These are phyloP conservation scores for Penicillium vulpinum DNA, from an alignment of 2,329 filamentous ascomycete genomes.

Conservation along the genomic window DNA sequence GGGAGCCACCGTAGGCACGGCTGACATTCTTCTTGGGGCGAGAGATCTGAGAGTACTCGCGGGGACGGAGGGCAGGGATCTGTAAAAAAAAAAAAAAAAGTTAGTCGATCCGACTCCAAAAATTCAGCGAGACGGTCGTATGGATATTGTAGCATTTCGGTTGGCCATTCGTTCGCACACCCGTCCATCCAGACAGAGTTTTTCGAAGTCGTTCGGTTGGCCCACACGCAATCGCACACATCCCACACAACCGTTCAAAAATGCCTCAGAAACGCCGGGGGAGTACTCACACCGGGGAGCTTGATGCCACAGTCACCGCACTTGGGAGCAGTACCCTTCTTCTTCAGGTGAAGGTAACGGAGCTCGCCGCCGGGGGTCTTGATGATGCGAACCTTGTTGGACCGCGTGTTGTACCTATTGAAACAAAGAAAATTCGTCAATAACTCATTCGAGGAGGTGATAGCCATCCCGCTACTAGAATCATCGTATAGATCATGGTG, in stretches of 20 bases:
- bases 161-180: conserved; percentile 17
- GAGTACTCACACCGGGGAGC: conserved; percentile 87
- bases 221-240: conserved; percentile 19
- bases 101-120: conserved; percentile 14
- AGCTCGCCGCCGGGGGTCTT: conserved; percentile 97
- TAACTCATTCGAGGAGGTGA: conserved; percentile 21
- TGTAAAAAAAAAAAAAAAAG: conserved; percentile 39
- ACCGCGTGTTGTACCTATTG: conserved; percentile 91
- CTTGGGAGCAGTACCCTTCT: conserved; percentile 97
- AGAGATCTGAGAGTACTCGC: conserved; percentile 95
- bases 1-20: conserved; percentile 96
- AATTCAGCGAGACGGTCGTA: conserved; percentile 8
- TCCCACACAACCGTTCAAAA: conserved; percentile 16
- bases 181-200: conserved; percentile 11
- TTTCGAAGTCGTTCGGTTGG: conserved; percentile 13
- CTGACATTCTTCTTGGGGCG: conserved; percentile 99
- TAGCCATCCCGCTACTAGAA: conserved; percentile 3
- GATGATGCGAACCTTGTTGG: conserved; percentile 93
- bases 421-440: conserved; percentile 34
- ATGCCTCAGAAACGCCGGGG: conserved; percentile 17
- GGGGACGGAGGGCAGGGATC: conserved; percentile 95
- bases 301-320: conserved; percentile 99
- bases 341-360: conserved; percentile 98
- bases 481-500: conserved; percentile 24
- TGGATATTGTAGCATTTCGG: conserved; percentile 6